Percentiles rank a stretch among this genome's conserved stretches.
phyloP scores from a whole-genome alignment of 2,329 filamentous ascomycete genomes.

The Pseudogymnoascus sp. region DNA sequence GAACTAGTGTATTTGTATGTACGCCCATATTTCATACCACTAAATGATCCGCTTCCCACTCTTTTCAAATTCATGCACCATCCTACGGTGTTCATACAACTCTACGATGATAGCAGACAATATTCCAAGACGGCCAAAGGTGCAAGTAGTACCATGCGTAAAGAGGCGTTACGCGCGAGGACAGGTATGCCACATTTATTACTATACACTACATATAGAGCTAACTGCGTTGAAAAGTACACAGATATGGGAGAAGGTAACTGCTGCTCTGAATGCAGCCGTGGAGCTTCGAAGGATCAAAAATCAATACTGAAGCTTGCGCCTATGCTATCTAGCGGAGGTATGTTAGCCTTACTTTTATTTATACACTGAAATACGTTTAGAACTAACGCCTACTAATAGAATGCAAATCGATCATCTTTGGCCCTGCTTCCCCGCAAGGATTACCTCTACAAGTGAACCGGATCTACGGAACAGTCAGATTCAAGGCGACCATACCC shows the following conservation, averaged over 20 bases:
- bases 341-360: neutral
- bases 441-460: neutral
- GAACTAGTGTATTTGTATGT: neutral
- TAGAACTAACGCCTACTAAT: neutral
- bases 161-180: neutral
- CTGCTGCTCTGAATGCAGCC: neutral
- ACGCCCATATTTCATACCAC: neutral
- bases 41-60: neutral
- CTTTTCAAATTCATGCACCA: neutral
- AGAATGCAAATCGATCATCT: neutral
- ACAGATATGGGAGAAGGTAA: neutral
- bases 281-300: neutral
- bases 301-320: neutral
- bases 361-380: neutral
- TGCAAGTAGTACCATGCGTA: neutral
- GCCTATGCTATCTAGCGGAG: neutral
- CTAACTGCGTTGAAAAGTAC: neutral
- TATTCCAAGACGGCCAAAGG: neutral
- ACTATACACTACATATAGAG: neutral
- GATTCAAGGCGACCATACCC: neutral
- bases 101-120: neutral
- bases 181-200: neutral
- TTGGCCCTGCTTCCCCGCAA: neutral
- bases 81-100: neutral
- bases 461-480: neutral